Base-by-base conservation (phyloP, 352 stramenopile species). In the Pythium periplocum region DNA sequence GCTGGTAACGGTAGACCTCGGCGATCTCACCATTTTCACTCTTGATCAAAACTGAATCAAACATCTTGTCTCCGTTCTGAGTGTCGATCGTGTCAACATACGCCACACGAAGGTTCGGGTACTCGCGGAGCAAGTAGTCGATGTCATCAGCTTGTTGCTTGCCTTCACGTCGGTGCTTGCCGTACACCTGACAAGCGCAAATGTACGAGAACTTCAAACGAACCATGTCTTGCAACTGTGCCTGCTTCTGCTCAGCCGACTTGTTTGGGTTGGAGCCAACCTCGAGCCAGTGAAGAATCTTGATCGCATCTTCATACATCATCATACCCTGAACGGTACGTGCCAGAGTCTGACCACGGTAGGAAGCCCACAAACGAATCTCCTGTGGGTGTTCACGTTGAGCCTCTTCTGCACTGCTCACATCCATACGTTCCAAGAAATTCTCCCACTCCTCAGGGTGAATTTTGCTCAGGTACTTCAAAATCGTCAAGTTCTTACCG, bases 171-270 rank as follows among this genome's bases (percentile, higher is more conserved):
- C 80, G 79, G 47, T 93, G 82, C 54, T 89, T 86, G 33, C 82
- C 82, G 52, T 93, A 93, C 57, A 93, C 82, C 55, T 93, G 82
- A 55, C 82, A 93, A 6, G 78, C 82, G 37, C 80, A 90, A 61
- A 93, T 77, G 70, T 93, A 93, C 62, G 80, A 90, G 51, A 93
- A 93, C 61, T 93, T 93, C 40, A 93, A 59, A 2, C 82, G 82
- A 2, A 93, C 81, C 78, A 93, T 93, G 43, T 93, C 82, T 59
- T 93, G 72, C 35, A 93, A 45, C 47, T 90, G 82, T 31, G 57
- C 63, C 46, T 90, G 79, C 70, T 93, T 93, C 68, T 90, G 78
- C 44, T 90, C 82, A 0, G 72, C 78, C 1, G 59, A 68, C 52
- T 85, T 85, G 50, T 75, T 75, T 4, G 74, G 64, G 17, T 63